Conservation (phyloP, 2,329 filamentous ascomycete genomes). For the Colletotrichum liriopes region DNA sequence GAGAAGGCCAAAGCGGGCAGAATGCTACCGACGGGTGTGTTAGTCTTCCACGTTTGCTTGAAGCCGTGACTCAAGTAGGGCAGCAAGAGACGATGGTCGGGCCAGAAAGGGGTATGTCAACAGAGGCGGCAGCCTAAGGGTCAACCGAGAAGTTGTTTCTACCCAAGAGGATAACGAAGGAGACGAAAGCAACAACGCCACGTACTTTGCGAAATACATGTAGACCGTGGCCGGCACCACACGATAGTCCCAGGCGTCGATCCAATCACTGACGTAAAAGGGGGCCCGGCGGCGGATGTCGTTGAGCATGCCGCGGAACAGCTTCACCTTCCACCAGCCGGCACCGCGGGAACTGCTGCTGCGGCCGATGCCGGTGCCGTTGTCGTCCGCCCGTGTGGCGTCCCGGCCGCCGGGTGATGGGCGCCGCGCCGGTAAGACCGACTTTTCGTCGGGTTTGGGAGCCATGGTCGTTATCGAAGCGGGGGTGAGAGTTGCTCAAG, state of each 20-base stretch:
- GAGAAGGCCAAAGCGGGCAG: conserved; percentile 90
- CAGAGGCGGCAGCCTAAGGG: background rate
- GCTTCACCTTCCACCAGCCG: conserved; percentile 81
- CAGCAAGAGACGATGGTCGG: conserved; percentile 1
- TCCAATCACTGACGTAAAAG: conserved; percentile 87
- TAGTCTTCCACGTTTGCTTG: conserved; percentile 12
- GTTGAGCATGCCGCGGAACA: conserved; percentile 85
- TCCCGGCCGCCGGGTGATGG: conserved; percentile 4
- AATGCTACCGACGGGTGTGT: conserved; percentile 69
- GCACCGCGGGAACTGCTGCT: conserved; percentile 26
- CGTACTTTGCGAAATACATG: conserved; percentile 95
- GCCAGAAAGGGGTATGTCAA: background rate
- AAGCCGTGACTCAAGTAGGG: background rate
- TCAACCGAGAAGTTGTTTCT: background rate
- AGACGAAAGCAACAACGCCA: conserved; percentile 15
- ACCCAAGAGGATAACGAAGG: background rate
- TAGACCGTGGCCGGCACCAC: conserved; percentile 90
- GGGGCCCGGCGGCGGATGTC: conserved; percentile 83
- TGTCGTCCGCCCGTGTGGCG: background rate
- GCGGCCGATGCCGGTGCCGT: conserved; percentile 15
- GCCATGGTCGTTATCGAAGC: conserved; percentile 16
- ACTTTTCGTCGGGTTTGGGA: conserved; percentile 25
- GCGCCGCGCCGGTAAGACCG: conserved; percentile 17
- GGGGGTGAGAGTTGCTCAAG: background rate
- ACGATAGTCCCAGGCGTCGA: conserved; percentile 90